Evolutionary conservation across 2,329 filamentous ascomycete species (phyloP).

Genomic region (Apiospora sp.): DNA sequence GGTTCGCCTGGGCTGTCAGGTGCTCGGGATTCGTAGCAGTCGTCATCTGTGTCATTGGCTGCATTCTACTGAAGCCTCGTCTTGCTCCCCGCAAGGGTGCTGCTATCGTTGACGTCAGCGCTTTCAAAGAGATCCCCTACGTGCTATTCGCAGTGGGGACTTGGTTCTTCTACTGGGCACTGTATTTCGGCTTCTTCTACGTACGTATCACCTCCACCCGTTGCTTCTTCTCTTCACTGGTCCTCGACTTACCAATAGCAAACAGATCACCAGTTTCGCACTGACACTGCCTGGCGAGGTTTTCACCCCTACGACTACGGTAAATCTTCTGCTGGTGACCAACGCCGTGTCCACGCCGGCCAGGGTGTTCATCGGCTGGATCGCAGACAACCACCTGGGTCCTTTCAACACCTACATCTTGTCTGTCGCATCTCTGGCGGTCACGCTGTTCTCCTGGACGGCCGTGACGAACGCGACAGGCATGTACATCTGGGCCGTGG

Average conservation of each 20-base stretch:
- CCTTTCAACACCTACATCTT: conserved; percentile 63
- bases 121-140: conserved; percentile 59
- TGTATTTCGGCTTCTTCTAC: conserved; percentile 63
- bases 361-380: conserved; percentile 59
- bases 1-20: conserved; percentile 72
- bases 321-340: conserved; percentile 63
- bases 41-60: conserved; percentile 48
- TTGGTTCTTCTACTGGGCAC: conserved; percentile 54
- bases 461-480: conserved; percentile 51
- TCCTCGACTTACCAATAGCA: conserved; percentile 21
- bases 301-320: conserved; percentile 57
- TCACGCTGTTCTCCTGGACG: conserved; percentile 64
- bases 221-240: neutral
- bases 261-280: conserved; percentile 42
- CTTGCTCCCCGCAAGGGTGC: conserved; percentile 50
- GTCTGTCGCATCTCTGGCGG: conserved; percentile 51
- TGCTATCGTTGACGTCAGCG: conserved; percentile 54
- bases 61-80: conserved; percentile 54
- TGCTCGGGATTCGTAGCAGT: conserved; percentile 67
- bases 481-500: conserved; percentile 54
- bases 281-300: conserved; percentile 45
- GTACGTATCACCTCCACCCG: conserved; percentile 38
- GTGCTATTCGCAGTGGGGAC: conserved; percentile 47
- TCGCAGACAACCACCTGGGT: conserved; percentile 61
- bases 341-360: conserved; percentile 64